These are phyloP conservation scores for Eleusine indica DNA, from an alignment of 176 grass and related monocot genomes.

Conservation along the genomic window DNA sequence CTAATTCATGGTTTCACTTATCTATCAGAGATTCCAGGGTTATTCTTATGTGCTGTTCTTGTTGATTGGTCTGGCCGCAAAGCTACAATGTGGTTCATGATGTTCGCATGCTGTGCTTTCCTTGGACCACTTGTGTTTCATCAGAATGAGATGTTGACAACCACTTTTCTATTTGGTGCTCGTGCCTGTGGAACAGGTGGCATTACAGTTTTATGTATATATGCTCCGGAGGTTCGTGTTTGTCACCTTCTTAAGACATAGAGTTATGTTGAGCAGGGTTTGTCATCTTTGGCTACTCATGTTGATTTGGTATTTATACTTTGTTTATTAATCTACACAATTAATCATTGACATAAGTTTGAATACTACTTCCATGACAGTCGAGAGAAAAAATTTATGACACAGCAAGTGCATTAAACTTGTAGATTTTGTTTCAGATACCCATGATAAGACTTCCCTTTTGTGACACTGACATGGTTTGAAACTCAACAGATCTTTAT, in stretches of 20 bases:
- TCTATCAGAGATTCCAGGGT: constrained; percentile 65
- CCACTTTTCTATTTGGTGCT: constrained; percentile 69
- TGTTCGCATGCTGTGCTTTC: constrained; percentile 62
- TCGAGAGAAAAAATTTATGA: too few species aligned
- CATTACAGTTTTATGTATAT: constrained; percentile 60
- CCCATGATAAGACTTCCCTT: not conserved
- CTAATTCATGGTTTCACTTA: not conserved
- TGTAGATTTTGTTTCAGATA: not conserved
- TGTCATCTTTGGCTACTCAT: not conserved
- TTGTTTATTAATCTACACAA: not conserved
- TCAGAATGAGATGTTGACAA: constrained; percentile 65
- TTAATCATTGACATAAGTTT: not conserved
- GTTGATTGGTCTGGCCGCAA: constrained; percentile 72
- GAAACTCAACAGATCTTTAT: not conserved
- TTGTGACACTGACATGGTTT: not conserved
- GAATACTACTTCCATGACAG: not conserved
- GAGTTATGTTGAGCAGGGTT: not conserved
- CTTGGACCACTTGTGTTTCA: constrained; percentile 58
- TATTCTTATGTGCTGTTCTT: constrained; percentile 58
- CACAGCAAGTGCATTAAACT: too few species aligned
- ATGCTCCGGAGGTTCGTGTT: constrained; percentile 77
- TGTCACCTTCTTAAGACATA: not conserved
- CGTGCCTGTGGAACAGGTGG: constrained; percentile 59
- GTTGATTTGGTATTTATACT: not conserved
- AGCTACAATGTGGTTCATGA: constrained; percentile 62